Base-by-base conservation (phyloP, 192 early-diverging fungal species). In the Pilaira anomala region DNA sequence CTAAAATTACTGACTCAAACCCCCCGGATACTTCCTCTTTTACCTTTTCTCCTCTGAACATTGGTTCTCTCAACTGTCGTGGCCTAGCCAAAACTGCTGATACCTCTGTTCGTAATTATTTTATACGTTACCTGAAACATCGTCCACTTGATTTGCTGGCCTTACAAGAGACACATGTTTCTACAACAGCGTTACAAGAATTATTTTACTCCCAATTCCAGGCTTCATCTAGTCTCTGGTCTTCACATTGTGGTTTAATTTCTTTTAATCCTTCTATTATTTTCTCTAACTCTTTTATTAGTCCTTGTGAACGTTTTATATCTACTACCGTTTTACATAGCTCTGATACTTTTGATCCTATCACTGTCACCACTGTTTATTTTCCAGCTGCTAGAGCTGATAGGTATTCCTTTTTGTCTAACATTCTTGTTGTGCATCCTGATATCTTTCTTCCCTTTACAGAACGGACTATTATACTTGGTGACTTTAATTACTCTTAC, bases 401-500 rank as follows among this genome's bases (percentile, higher is more conserved):
- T 11, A 30, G 13, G 18, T 16, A 4, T 16, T 9, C 52, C 52
- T 54, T 54, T 18, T 54, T 30, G n/a, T n/a, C n/a, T 26, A 16
- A 4, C 52, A 30, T 28, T 30, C 25, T 54, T 18, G 9, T 30
- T 30, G 7, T 6, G 14, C 7, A 3, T 18, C 28, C 52, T 19
- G 7, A 7, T 11, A 30, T 54, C 12, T 30, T 54, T 54, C 29
- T 14, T 11, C 29, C 29, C 29, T 30, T 8, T 18, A 24, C 52
- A 6, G 12, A 6, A 14, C 28, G 26, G 9, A 30, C 28, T 11
- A 30, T 54, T 18, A 28, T 54, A 8, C 9, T 30, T 14, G 25
- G 52, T 28, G 52, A 54, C 30, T 54, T 26, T 5, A 54, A 54
- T 11, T 54, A 54, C 28, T 29, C 52, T 30, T 54, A 54, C 13